These are phyloP conservation scores for Mollisiaceae sp. DNA, from an alignment of 2,329 filamentous ascomycete species.

Conservation along the genomic window DNA sequence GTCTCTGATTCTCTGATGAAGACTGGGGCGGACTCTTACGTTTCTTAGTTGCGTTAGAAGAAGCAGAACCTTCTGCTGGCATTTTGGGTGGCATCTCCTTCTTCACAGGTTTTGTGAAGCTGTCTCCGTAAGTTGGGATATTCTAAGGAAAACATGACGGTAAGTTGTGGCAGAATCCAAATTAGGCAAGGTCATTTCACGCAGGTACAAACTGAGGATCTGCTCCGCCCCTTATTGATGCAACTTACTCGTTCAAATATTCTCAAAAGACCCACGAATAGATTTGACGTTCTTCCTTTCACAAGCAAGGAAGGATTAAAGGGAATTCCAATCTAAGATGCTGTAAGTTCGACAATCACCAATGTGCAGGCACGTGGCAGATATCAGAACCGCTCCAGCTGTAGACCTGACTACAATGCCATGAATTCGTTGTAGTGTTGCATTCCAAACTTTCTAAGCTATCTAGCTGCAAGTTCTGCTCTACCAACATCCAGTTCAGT, in stretches of 20 bases:
- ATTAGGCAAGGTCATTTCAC: not conserved
- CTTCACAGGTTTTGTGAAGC: not conserved
- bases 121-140: not conserved
- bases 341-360: not conserved
- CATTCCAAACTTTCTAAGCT: not conserved
- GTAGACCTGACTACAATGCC: not conserved
- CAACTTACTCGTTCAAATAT: not conserved
- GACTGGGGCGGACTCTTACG: slow-evolving; percentile 37
- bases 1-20: slow-evolving; percentile 25
- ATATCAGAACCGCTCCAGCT: not conserved
- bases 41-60: slow-evolving; percentile 27
- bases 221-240: no score
- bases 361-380: not conserved
- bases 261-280: not conserved
- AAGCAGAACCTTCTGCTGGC: slow-evolving; percentile 8
- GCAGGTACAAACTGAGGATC: not conserved
- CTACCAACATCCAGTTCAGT: not conserved
- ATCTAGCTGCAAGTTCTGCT: not conserved
- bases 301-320: no score
- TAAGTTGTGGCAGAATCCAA: not conserved
- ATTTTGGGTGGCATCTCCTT: slow-evolving; percentile 32
- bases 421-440: not conserved
- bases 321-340: no score
- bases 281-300: no score
- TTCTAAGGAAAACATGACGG: not conserved